A percentile compares a stretch with the other conserved stretches of the same genome.
Conservation (phyloP, 306 rosid species). For the Malus sieversii region DNA sequence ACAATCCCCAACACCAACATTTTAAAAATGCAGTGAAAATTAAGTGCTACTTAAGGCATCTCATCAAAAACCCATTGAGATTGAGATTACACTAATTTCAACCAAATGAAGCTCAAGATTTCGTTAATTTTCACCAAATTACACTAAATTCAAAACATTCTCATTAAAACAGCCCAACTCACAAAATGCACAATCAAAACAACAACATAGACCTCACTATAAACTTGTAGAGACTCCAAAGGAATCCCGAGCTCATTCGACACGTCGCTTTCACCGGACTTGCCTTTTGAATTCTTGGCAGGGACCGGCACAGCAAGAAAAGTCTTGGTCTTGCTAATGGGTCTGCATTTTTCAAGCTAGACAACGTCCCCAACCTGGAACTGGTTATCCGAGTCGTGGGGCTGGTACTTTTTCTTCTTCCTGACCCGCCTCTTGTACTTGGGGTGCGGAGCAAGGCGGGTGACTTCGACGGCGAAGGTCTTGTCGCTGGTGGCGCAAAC, state of each 20-base stretch:
- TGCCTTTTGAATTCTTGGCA: conserved; percentile 17
- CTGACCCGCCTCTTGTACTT: conserved; percentile 83
- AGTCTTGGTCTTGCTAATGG: conserved; percentile 87
- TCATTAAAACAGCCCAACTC: not conserved
- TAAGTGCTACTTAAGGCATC: not conserved
- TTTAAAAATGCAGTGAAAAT: not conserved
- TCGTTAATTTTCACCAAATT: conserved; percentile 4
- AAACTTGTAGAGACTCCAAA: conserved; percentile 50
- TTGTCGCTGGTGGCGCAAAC: conserved; percentile 67
- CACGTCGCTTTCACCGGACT: not conserved
- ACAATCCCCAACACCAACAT: not conserved
- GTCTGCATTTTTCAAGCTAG: conserved; percentile 61
- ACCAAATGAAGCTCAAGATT: conserved; percentile 4
- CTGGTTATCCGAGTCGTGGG: conserved; percentile 79
- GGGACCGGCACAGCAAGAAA: conserved; percentile 58
- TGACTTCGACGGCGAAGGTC: conserved; percentile 83
- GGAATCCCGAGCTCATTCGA: conserved; percentile 53
- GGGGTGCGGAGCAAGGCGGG: conserved; percentile 73
- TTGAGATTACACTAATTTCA: not conserved
- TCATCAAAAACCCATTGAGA: conserved; percentile 2
- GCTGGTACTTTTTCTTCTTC: conserved; percentile 96
- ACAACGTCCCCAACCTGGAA: conserved; percentile 82
- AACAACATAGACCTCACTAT: conserved; percentile 13
- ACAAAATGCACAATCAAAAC: conserved; percentile 8
- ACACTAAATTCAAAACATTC: conserved; percentile 13